phyloP scores from a whole-genome alignment of 1,284 basidiomycete species.

The Golubevia pallescens region DNA sequence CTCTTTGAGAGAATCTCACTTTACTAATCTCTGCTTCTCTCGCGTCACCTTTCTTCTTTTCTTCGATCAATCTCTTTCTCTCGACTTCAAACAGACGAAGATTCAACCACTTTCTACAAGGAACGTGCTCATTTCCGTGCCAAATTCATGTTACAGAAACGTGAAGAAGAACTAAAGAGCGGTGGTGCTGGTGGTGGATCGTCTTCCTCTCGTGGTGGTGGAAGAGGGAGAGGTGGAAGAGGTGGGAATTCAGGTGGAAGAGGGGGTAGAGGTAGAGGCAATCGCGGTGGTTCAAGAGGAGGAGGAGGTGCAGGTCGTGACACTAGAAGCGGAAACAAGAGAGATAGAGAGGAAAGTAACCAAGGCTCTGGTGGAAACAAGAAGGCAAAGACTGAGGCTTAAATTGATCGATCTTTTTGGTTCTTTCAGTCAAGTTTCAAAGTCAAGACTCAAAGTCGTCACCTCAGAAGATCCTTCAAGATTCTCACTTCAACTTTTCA shows the following conservation, averaged over 20 bases:
- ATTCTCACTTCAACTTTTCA: too few species aligned
- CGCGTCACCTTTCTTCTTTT: neutral
- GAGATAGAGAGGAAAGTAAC: slow-evolving; percentile 3
- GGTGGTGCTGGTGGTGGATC: slow-evolving; percentile 5
- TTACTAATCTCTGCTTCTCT: neutral
- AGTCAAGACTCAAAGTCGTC: too few species aligned
- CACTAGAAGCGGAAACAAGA: slow-evolving; percentile 12
- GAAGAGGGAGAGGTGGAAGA: slow-evolving; percentile 9
- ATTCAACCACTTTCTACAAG: slow-evolving; percentile 42
- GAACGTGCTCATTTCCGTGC: slow-evolving; percentile 63
- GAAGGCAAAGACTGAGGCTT: slow-evolving; percentile 5
- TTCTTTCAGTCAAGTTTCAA: too few species aligned
- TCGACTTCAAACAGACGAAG: slow-evolving; percentile 23
- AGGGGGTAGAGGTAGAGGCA: slow-evolving; percentile 34
- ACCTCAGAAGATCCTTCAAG: too few species aligned
- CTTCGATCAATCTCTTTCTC: neutral
- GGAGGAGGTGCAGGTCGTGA: slow-evolving; percentile 13
- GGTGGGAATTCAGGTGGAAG: slow-evolving; percentile 26
- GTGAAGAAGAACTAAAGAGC: neutral
- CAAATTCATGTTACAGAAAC: slow-evolving; percentile 36
- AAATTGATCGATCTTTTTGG: too few species aligned
- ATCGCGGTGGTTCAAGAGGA: slow-evolving; percentile 30
- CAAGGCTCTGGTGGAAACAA: neutral
- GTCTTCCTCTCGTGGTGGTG: neutral
- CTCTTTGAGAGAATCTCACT: neutral